Evolutionary conservation across 352 stramenopile species (phyloP).

Genomic region (Peronospora tabacina): DNA sequence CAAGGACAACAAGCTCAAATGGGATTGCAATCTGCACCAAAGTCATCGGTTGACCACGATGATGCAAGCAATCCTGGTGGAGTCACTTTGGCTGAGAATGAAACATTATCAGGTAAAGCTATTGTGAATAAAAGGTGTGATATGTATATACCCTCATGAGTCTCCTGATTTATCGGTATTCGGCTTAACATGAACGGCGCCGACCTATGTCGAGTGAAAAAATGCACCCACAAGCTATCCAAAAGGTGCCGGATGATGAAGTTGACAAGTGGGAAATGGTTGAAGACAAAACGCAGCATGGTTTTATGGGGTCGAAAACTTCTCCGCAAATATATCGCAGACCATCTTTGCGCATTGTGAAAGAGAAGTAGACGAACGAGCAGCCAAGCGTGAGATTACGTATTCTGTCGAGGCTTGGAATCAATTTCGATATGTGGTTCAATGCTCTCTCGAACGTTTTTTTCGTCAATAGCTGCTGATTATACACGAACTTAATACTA

Average conservation of each 20-base stretch:
- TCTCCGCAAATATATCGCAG: constrained; percentile 18
- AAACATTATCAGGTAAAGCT: constrained; percentile 17
- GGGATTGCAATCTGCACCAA: background rate
- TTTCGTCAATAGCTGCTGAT: constrained; percentile 34
- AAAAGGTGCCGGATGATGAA: constrained; percentile 55
- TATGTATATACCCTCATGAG: background rate
- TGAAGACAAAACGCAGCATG: constrained; percentile 24
- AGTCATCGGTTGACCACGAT: background rate
- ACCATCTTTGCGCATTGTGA: constrained; percentile 15
- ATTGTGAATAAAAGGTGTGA: background rate
- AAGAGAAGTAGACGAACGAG: constrained; percentile 16
- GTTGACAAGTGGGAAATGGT: constrained; percentile 58
- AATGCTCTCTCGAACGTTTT: background rate
- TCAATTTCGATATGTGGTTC: background rate
- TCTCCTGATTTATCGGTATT: background rate
- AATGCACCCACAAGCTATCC: constrained; percentile 71
- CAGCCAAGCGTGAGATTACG: constrained; percentile 25
- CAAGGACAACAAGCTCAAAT: constrained; percentile 12
- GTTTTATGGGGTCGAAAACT: background rate
- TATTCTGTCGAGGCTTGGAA: too few relatives aligned
- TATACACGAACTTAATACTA: constrained; percentile 55
- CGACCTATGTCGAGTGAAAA: constrained; percentile 68
- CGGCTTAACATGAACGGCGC: constrained; percentile 27
- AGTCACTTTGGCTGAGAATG: constrained; percentile 5
- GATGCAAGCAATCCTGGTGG: background rate